Evolutionary conservation across 1,284 basidiomycete species (phyloP).

Genomic region (Apiotrichum gamsii): DNA sequence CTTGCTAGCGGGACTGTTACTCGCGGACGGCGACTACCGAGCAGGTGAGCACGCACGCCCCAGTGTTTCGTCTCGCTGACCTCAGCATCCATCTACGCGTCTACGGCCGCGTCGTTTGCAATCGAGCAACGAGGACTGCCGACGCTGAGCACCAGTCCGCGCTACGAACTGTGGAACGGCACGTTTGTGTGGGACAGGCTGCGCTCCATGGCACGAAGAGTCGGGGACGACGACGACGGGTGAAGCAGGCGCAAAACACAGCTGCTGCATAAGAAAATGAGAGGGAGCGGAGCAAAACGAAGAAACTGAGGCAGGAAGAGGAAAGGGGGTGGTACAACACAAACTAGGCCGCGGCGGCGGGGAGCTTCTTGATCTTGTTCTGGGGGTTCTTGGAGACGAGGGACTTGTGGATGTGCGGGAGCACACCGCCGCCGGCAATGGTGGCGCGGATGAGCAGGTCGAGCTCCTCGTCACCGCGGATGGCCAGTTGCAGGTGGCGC

Average conservation of each 20-base stretch:
- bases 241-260: background rate
- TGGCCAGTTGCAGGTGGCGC: constrained; percentile 61
- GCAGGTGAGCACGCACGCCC: constrained; percentile 57
- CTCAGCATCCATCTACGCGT: constrained; percentile 62
- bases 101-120: constrained; percentile 71
- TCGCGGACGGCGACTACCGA: constrained; percentile 57
- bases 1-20: constrained; percentile 63
- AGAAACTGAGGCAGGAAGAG: background rate
- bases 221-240: no score
- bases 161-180: constrained; percentile 60
- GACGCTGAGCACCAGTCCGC: constrained; percentile 23
- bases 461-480: constrained; percentile 79
- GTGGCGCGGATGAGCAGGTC: constrained; percentile 53
- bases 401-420: constrained; percentile 90
- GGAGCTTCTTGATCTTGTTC: constrained; percentile 14
- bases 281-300: constrained; percentile 11
- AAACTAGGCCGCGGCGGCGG: background rate
- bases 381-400: constrained; percentile 26
- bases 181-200: constrained; percentile 45
- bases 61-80: constrained; percentile 3
- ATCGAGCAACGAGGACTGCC: constrained; percentile 79
- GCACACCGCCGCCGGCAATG: constrained; percentile 74
- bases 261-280: background rate
- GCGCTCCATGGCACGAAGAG: constrained; percentile 15
- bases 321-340: constrained; percentile 2